A percentile compares a stretch with the other conserved stretches of the same genome.
Conservation (phyloP, 345 rosid genomes). For the Murraya paniculata region DNA sequence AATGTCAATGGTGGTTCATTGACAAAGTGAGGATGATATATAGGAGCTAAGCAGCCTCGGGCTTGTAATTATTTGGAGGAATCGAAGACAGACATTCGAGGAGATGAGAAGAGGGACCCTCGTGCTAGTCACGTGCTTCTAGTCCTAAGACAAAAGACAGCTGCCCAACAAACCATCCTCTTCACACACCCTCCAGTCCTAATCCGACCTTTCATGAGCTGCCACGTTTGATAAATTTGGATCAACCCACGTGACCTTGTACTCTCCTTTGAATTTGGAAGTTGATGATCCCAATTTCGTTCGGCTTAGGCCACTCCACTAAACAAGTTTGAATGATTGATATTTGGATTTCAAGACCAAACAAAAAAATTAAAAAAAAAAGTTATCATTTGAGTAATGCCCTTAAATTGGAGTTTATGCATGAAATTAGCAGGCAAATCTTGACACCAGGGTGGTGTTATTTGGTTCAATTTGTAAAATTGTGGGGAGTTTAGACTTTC, state of each 20-base stretch:
- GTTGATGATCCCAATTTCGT: not conserved
- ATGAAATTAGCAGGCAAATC: too few species aligned
- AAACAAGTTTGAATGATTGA: too few species aligned
- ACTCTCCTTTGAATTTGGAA: not conserved
- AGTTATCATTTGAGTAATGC: too few species aligned
- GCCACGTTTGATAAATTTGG: conserved; percentile 6
- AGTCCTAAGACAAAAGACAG: conserved; percentile 14
- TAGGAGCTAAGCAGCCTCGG: not conserved
- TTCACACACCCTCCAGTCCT: not conserved
- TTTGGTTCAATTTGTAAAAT: too few species aligned
- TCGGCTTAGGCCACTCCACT: too few species aligned
- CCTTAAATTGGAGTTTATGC: too few species aligned
- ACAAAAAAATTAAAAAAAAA: too few species aligned
- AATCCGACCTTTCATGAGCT: not conserved
- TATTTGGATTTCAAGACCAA: too few species aligned
- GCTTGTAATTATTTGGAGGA: conserved; percentile 12
- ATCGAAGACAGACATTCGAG: conserved; percentile 39
- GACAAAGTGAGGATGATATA: not conserved
- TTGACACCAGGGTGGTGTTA: too few species aligned
- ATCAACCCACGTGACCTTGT: conserved; percentile 18
- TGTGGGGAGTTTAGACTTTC: too few species aligned
- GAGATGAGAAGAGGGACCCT: conserved; percentile 15
- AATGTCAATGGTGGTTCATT: conserved; percentile 10
- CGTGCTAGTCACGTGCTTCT: conserved; percentile 35
- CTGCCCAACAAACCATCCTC: conserved; percentile 25